Base-by-base conservation (phyloP, 805 yeast species). In the Candida adriatica region DNA sequence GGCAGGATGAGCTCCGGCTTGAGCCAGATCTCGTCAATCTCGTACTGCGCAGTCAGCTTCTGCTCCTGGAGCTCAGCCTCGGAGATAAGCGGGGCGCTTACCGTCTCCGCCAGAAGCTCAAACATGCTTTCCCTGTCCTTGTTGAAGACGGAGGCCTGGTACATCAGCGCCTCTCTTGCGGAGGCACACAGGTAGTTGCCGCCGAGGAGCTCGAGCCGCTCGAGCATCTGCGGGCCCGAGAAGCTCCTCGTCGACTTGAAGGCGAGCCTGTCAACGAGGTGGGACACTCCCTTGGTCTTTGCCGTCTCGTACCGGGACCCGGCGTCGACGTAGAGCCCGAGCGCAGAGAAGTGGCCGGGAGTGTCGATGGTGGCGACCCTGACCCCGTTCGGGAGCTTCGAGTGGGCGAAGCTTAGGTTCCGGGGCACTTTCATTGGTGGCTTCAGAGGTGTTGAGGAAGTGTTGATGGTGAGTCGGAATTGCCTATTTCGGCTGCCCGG, bases 111-210 rank as follows among this genome's bases (percentile, higher is more conserved):
- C 46, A 92, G 63, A 27, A 85, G 64, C 27, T 70, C 70, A 42
- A 83, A 73, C 94, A 92, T 86, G 42, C 67, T 64, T 24, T 75
- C 90, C 8, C 81, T 77, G 50, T 88, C 96, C 27, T 69, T 67
- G 53, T 88, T 88, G 68, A 92, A 90, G 1, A 87, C 95, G 3
- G 95, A 79, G 2, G 96, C 94, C 58, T 92, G 97, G 57, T 92
- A 92, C 61, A 90, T 74, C 64, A 90, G 69, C 4, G 94, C 73
- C 56, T 92, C 98, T 50, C 98, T 70, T 6, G 94, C 83, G 0
- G 95, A 81, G 1, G 94, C 80, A 51, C 95, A 83, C 75, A 85
- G 88, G 58, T 82, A 87, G 55, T 87, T 90, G 10, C 97, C 98
- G 29, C 98, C 98, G 36, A 92, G 58, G 22, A 73, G 65, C 35